phyloP scores from a whole-genome alignment of 148 eudicot genomes.

The Rhododendron williamsianum region DNA sequence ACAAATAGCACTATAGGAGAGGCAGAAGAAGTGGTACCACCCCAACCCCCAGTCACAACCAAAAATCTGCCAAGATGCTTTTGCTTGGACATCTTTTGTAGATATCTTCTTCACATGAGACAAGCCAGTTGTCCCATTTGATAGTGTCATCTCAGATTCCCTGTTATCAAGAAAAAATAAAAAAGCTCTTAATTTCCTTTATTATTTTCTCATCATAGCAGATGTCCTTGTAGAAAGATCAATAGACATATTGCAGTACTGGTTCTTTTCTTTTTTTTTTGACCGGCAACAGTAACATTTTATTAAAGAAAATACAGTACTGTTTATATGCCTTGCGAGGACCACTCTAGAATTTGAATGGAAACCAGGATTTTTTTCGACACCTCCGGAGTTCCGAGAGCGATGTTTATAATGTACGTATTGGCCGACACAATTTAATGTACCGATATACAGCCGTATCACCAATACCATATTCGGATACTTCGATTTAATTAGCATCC shows the following conservation, averaged over 20 bases:
- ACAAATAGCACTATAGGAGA: background rate
- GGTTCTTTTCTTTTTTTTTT: no score
- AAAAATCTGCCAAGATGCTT: slow-evolving; percentile 6
- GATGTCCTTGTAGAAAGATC: background rate
- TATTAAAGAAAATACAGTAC: no score
- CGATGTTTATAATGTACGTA: background rate
- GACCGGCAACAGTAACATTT: no score
- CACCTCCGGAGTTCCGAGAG: background rate
- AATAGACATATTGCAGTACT: background rate
- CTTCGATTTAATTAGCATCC: background rate
- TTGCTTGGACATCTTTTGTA: background rate
- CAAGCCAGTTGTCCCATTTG: background rate
- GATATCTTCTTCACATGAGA: slow-evolving; percentile 3
- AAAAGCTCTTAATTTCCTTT: background rate
- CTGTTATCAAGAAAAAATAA: background rate
- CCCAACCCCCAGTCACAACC: background rate
- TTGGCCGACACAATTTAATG: background rate
- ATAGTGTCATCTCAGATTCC: slow-evolving; percentile 4
- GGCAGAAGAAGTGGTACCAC: background rate
- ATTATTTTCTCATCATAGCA: background rate
- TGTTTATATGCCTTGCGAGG: background rate
- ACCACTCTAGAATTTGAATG: background rate
- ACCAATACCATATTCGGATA: background rate
- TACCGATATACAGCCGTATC: background rate
- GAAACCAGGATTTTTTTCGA: background rate